Conservation (phyloP, 2,329 filamentous ascomycete species). For the Colletotrichum godetiae region DNA sequence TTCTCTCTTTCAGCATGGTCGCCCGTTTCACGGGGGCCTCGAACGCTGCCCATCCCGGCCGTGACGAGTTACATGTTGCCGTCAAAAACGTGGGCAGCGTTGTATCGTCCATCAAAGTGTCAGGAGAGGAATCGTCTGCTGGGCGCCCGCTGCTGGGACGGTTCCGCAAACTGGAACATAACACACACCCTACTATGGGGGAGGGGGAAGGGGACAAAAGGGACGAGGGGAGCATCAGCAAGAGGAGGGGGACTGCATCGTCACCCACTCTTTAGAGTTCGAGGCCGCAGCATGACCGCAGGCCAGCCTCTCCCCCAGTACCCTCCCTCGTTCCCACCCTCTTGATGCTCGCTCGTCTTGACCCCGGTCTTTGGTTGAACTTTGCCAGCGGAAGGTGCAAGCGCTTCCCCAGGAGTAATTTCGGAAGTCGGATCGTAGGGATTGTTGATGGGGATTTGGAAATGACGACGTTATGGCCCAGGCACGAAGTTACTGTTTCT, state of each 20-base stretch:
- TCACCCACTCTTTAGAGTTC: slow-evolving; percentile 34
- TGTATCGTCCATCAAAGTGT: slow-evolving; percentile 12
- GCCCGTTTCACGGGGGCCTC: slow-evolving; percentile 16
- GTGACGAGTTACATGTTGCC: slow-evolving; percentile 19
- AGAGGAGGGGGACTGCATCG: not conserved
- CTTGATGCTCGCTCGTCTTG: not conserved
- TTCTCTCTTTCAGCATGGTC: not conserved
- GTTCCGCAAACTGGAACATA: not conserved
- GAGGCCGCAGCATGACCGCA: slow-evolving; percentile 9
- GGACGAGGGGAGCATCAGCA: not conserved
- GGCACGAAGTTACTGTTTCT: not conserved
- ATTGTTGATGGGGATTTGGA: slow-evolving; percentile 1
- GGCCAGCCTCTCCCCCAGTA: slow-evolving; percentile 8
- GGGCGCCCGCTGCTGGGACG: slow-evolving; percentile 3
- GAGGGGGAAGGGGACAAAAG: not conserved
- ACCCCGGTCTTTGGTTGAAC: slow-evolving; percentile 1
- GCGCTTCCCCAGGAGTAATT: slow-evolving; percentile 30
- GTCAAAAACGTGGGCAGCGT: slow-evolving; percentile 32
- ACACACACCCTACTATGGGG: not conserved
- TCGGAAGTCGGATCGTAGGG: slow-evolving; percentile 27
- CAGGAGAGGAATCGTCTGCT: slow-evolving; percentile 3
- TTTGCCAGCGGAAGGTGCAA: slow-evolving; percentile 24
- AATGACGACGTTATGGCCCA: slow-evolving; percentile 23
- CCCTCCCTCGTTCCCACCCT: not conserved
- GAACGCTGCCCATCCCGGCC: slow-evolving; percentile 13